A percentile compares a stretch with the other conserved stretches of the same genome.
phyloP scores from a whole-genome alignment of 2,329 filamentous ascomycete genomes.

The Cercospora sp. region DNA sequence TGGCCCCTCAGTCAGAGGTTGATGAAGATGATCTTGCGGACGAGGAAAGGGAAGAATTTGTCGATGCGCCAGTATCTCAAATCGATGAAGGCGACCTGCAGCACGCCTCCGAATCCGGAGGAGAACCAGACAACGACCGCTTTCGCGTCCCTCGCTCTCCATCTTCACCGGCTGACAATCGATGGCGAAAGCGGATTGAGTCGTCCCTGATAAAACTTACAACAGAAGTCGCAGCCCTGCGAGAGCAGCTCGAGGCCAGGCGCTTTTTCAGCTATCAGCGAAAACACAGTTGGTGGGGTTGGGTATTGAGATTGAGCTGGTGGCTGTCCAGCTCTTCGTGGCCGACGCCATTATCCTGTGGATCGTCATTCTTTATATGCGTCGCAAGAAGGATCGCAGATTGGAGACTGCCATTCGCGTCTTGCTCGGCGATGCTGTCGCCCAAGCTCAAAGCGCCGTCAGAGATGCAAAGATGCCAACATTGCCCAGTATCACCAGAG shows the following conservation, averaged over 20 bases:
- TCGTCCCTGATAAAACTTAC: slow-evolving; percentile 84
- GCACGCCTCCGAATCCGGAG: slow-evolving; percentile 23
- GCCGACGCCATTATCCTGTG: slow-evolving; percentile 68
- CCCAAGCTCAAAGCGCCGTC: slow-evolving; percentile 39
- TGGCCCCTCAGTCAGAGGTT: slow-evolving; percentile 82
- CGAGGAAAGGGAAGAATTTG: slow-evolving; percentile 48
- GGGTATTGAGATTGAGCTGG: slow-evolving; percentile 72
- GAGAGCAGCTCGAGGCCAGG: slow-evolving; percentile 83
- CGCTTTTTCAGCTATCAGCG: slow-evolving; percentile 69
- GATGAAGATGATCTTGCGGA: slow-evolving; percentile 43
- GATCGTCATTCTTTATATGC: slow-evolving; percentile 70
- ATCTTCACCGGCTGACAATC: slow-evolving; percentile 45
- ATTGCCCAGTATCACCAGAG: slow-evolving; percentile 30
- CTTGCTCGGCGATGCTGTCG: slow-evolving; percentile 53
- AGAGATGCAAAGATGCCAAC: slow-evolving; percentile 39
- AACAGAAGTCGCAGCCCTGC: slow-evolving; percentile 84
- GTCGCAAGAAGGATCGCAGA: slow-evolving; percentile 67
- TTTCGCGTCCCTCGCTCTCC: slow-evolving; percentile 20
- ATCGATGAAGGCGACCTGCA: slow-evolving; percentile 41
- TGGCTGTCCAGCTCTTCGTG: slow-evolving; percentile 69
- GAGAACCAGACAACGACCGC: slow-evolving; percentile 15
- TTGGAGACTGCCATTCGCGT: slow-evolving; percentile 74
- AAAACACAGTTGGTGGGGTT: slow-evolving; percentile 65
- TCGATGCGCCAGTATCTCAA: slow-evolving; percentile 52
- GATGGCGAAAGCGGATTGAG: slow-evolving; percentile 82